phyloP scores from a whole-genome alignment of 169 alveolate genomes.

The Plasmodium vivax region DNA sequence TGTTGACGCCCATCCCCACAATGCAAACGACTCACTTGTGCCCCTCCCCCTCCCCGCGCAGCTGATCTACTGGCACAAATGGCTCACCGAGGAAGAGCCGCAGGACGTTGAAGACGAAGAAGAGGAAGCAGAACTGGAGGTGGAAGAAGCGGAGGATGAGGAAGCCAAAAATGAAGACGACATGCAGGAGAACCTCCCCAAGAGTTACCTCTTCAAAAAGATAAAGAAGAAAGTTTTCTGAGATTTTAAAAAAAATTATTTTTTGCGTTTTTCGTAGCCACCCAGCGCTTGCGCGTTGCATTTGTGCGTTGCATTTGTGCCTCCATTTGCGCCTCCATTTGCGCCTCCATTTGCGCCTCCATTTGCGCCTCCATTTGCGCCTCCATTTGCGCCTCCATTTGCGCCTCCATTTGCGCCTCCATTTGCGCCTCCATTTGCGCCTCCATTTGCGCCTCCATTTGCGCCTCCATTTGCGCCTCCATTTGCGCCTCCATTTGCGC shows the following conservation, averaged over 20 bases:
- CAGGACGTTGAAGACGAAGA: background rate
- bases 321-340: background rate
- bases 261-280: conserved; percentile 24
- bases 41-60: background rate
- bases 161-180: conserved; percentile 9
- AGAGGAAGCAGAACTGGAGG: conserved; percentile 15
- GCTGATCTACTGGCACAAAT: conserved; percentile 72
- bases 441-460: background rate
- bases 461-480: background rate
- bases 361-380: background rate
- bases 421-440: background rate
- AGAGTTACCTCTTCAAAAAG: conserved; percentile 61
- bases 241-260: background rate
- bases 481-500: too few relatives aligned
- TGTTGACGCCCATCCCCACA: background rate
- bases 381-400: background rate
- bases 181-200: conserved; percentile 66
- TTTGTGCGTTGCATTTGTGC: background rate
- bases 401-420: background rate
- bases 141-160: background rate
- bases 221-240: conserved; percentile 54
- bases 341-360: background rate
- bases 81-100: conserved; percentile 44
- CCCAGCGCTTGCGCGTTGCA: background rate
- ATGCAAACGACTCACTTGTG: background rate